phyloP scores from a whole-genome alignment of 768 basidiomycete genomes.

The Coprinopsis sp. region DNA sequence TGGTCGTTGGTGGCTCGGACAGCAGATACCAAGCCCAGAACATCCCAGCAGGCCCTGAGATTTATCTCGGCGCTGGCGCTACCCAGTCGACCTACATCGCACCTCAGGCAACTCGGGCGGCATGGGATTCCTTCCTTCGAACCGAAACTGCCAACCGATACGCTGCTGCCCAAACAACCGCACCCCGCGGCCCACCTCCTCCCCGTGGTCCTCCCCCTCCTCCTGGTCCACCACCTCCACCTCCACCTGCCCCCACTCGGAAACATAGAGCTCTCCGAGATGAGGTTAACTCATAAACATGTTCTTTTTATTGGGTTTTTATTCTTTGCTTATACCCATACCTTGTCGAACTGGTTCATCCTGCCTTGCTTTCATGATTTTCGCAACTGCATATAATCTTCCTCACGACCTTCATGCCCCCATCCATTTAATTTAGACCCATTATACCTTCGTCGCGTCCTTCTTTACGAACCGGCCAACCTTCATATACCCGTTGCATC shows the following conservation, averaged over 20 bases:
- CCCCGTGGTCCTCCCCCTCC: too few species aligned
- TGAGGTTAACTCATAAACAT: not conserved
- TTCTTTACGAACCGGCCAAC: too few species aligned
- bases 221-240: not conserved
- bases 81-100: slow-evolving; percentile 51
- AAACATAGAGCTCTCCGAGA: not conserved
- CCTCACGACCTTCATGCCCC: too few species aligned
- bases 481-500: too few species aligned
- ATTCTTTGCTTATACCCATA: not conserved
- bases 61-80: slow-evolving; percentile 50
- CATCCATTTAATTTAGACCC: too few species aligned
- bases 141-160: slow-evolving; percentile 31
- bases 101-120: slow-evolving; percentile 49
- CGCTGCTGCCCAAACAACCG: not conserved
- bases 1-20: slow-evolving; percentile 47
- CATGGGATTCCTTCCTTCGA: slow-evolving; percentile 49
- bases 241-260: not conserved
- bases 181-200: too few species aligned
- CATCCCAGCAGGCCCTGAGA: slow-evolving; percentile 51
- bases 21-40: slow-evolving; percentile 38
- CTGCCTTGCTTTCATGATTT: too few species aligned
- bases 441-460: too few species aligned
- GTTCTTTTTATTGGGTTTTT: not conserved
- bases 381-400: too few species aligned
- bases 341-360: too few species aligned